These are phyloP conservation scores for Debaryomyces subglobosus DNA, from an alignment of 1,139 yeast genomes.

Conservation along the genomic window DNA sequence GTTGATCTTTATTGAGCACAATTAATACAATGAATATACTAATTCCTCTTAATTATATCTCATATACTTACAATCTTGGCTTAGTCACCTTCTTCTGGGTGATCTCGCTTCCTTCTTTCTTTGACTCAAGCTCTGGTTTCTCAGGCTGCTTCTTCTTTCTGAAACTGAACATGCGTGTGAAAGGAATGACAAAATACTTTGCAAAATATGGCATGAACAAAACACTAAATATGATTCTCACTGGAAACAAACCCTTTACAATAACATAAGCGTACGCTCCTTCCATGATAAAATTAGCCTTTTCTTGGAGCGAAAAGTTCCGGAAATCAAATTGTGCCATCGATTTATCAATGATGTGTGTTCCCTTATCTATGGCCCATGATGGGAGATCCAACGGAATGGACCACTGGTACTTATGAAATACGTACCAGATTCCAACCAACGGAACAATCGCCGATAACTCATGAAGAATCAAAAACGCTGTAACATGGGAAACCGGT, in stretches of 20 bases:
- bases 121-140: constrained; percentile 8
- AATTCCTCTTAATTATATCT: not conserved
- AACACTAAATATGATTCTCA: constrained; percentile 60
- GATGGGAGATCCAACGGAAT: constrained; percentile 62
- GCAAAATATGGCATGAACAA: constrained; percentile 72
- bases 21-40: not conserved
- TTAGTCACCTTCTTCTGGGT: constrained; percentile 29
- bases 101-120: constrained; percentile 11
- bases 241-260: constrained; percentile 66
- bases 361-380: constrained; percentile 66
- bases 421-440: constrained; percentile 71
- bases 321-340: constrained; percentile 37
- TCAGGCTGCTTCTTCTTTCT: constrained; percentile 17
- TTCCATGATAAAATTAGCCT: constrained; percentile 63
- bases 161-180: constrained; percentile 36
- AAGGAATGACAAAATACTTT: constrained; percentile 57
- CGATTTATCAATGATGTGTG: constrained; percentile 56
- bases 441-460: constrained; percentile 82
- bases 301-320: constrained; percentile 48
- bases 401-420: constrained; percentile 54
- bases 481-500: constrained; percentile 69
- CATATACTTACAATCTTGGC: constrained; percentile 30
- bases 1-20: not conserved
- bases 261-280: constrained; percentile 90
- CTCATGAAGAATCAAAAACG: constrained; percentile 84